Base-by-base conservation (phyloP, 148 eudicot species). In the Rhododendron kiyosumense region DNA sequence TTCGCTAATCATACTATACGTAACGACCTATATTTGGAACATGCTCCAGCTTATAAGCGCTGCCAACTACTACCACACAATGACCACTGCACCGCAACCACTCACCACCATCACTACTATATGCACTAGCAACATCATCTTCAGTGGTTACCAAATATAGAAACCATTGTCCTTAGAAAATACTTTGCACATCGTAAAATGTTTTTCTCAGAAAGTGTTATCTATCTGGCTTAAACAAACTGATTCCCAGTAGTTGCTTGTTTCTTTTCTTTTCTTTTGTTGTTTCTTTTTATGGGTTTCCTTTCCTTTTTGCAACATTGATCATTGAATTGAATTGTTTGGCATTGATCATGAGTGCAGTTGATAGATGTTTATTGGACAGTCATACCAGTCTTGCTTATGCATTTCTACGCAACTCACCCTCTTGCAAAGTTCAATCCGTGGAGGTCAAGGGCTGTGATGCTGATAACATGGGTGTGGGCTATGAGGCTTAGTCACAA, bases 311-410 rank as follows among this genome's bases (percentile, higher is more conserved):
- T 81, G 61, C 34, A n/a, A 17, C 14, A 34, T 28, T 32, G 10
- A 52, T 81, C 38, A 0, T n/a, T 78, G 2, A 14, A n/a, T 75
- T 75, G 77, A 30, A 13, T 32, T 52, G 49, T 8, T 20, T 61
- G n/a, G 3, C 38, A 67, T 20, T 26, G 38, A 43, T 59, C 65
- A 5, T 43, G 57, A 43, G 49, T 87, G 90, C 94, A 96, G 99
- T 90, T 96, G 98, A 96, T 96, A 73, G 99, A 93, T 90, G 89
- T 93, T 41, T 96, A 96, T 52, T 96, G 99, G 99, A 94, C 95
- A 7, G 97, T 93, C 87, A 92, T 96, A 36, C 95, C 99, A 20
- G 90, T 93, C 30, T 38, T 95, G 93, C 87, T 95, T 48, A 93
- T 83, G 2, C 94, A 91, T 87, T 96, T 90, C 92, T 95, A 91